These are phyloP conservation scores for Hansenula lynferdii DNA, from an alignment of 1,139 yeast genomes.

Conservation along the genomic window DNA sequence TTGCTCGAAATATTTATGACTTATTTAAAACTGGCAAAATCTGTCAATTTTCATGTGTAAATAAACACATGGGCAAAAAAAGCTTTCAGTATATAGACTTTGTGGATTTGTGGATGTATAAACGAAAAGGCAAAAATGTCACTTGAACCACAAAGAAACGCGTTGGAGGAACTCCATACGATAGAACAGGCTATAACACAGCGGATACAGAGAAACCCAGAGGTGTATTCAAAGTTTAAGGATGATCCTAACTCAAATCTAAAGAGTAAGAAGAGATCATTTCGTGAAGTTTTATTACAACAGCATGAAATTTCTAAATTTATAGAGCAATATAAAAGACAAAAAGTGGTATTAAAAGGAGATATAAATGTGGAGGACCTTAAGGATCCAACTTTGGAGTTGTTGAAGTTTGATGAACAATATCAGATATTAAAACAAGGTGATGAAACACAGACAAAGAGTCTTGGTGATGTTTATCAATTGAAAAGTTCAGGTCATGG, in stretches of 20 bases:
- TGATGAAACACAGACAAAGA: slow-evolving; percentile 24
- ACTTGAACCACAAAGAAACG: slow-evolving; percentile 33
- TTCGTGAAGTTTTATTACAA: slow-evolving; percentile 43
- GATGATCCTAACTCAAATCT: slow-evolving; percentile 21
- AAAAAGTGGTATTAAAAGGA: slow-evolving; percentile 27
- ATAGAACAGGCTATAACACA: slow-evolving; percentile 50
- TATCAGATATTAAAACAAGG: slow-evolving; percentile 32
- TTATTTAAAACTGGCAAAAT: not conserved
- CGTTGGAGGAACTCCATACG: slow-evolving; percentile 49
- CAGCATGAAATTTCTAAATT: slow-evolving; percentile 65
- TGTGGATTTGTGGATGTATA: too few relatives aligned
- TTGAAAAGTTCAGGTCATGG: too few relatives aligned
- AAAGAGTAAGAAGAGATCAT: slow-evolving; percentile 33
- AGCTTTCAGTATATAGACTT: not conserved
- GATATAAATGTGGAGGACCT: slow-evolving; percentile 11
- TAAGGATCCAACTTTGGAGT: not conserved
- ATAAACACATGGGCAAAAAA: not conserved
- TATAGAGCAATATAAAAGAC: slow-evolving; percentile 40
- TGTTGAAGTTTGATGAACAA: slow-evolving; percentile 37
- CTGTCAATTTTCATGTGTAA: not conserved
- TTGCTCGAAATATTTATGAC: too few relatives aligned
- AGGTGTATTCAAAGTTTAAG: slow-evolving; percentile 32
- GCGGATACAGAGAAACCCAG: slow-evolving; percentile 45
- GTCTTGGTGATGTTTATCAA: slow-evolving; percentile 7
- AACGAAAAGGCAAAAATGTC: slow-evolving; percentile 6